Conservation (phyloP, 2,329 filamentous ascomycete species). For the Botrytis galanthina region DNA sequence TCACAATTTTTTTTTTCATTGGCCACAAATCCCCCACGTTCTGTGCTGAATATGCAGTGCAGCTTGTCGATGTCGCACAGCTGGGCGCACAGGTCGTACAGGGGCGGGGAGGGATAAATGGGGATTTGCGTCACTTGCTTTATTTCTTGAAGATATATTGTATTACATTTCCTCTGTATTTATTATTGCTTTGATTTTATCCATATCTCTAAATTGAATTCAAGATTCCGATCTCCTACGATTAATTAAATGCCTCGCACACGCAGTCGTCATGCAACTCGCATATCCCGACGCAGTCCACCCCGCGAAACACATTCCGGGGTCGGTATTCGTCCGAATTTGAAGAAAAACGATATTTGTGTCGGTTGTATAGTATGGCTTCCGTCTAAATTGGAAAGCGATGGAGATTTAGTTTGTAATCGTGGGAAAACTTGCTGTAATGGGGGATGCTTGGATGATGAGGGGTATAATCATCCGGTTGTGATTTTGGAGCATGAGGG, state of each 20-base stretch:
- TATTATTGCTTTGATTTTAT: not conserved
- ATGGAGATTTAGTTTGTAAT: not conserved
- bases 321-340: not conserved
- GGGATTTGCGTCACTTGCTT: not conserved
- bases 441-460: not conserved
- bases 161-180: too few species aligned
- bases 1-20: not conserved
- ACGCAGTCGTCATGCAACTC: slow-evolving; percentile 5
- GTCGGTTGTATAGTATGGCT: slow-evolving; percentile 14
- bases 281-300: not conserved
- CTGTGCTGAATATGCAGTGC: not conserved
- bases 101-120: slow-evolving; percentile 1
- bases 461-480: slow-evolving; percentile 7
- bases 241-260: slow-evolving; percentile 9
- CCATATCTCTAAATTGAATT: not conserved
- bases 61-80: not conserved
- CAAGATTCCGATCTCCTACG: too few species aligned
- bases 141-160: not conserved
- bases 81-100: not conserved
- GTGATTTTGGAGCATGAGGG: not conserved
- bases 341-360: not conserved
- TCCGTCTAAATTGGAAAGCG: not conserved
- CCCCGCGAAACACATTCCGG: not conserved
- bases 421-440: slow-evolving; percentile 3
- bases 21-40: not conserved